Percentiles rank a stretch among this genome's conserved stretches.
Conservation (phyloP, 345 rosid genomes). For the Erysimum cheiranthoides region DNA sequence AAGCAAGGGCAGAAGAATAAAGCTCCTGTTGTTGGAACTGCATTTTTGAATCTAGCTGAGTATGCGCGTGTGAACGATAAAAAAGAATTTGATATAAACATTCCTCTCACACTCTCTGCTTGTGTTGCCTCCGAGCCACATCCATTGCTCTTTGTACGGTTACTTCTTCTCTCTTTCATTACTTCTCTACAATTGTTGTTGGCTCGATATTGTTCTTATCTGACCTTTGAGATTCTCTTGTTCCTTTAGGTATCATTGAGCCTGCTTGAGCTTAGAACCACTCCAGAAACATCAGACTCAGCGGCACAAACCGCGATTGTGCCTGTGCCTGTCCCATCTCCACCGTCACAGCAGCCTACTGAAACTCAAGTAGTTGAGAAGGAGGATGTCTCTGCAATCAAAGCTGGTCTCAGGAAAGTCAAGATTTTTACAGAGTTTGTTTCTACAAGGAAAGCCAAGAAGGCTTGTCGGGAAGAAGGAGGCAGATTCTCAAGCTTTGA, state of each 20-base stretch:
- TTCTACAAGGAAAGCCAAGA: conserved; percentile 49
- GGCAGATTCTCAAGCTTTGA: conserved; percentile 50
- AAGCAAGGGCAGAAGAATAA: conserved; percentile 62
- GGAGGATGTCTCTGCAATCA: conserved; percentile 54
- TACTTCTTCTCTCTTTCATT: conserved; percentile 31
- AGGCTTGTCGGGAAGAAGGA: conserved; percentile 49
- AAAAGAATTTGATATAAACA: conserved; percentile 56
- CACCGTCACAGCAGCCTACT: conserved; percentile 39
- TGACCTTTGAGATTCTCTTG: neutral
- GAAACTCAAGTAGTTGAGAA: conserved; percentile 44
- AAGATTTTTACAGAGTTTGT: conserved; percentile 53
- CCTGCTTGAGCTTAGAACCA: conserved; percentile 74
- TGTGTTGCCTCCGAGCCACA: conserved; percentile 49
- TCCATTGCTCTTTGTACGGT: conserved; percentile 68
- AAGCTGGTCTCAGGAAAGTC: conserved; percentile 57
- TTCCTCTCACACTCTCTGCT: conserved; percentile 56
- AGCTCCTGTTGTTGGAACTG: conserved; percentile 61
- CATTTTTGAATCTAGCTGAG: conserved; percentile 67
- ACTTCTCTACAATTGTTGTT: neutral
- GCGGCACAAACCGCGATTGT: conserved; percentile 58
- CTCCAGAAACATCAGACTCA: conserved; percentile 58
- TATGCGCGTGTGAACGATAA: conserved; percentile 59
- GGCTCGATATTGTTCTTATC: neutral
- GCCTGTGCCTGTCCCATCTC: conserved; percentile 52
- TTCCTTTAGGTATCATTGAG: conserved; percentile 69